Conservation (phyloP, 371 early-diverging fungal genomes). For the Mortierella sp. region DNA sequence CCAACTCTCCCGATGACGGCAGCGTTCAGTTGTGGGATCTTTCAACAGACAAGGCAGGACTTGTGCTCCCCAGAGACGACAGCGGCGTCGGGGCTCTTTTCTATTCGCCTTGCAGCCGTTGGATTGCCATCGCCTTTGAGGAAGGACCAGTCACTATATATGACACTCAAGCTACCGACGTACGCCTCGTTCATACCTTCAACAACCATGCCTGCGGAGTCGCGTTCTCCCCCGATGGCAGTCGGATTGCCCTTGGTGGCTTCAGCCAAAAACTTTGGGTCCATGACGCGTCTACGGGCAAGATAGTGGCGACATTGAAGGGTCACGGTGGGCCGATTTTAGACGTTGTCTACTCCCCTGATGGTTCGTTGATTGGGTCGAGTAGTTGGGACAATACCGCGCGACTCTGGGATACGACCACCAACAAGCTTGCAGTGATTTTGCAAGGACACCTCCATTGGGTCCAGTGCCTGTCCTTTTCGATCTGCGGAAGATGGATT, state of each 20-base stretch:
- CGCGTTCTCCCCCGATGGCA: not conserved
- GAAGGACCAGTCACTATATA: not conserved
- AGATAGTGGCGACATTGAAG: not conserved
- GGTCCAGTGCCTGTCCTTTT: not conserved
- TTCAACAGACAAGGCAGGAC: not conserved
- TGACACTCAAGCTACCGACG: not conserved
- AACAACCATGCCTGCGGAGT: not conserved
- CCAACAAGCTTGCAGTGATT: not conserved
- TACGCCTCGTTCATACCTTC: not conserved
- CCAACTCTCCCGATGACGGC: not conserved
- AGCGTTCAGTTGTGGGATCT: not conserved
- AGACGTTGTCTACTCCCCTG: not conserved
- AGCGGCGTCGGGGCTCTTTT: not conserved
- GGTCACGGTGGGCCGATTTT: not conserved
- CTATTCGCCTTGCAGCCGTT: not conserved
- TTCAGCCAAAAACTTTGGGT: not conserved
- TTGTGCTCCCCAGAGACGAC: not conserved
- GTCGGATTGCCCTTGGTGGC: not conserved
- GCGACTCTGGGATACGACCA: slow-evolving; percentile 14
- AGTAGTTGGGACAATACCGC: not conserved
- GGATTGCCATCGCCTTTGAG: not conserved
- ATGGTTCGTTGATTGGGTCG: not conserved
- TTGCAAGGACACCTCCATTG: not conserved
- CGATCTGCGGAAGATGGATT: not conserved
- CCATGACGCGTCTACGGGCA: not conserved